These are phyloP conservation scores for Thelephora ganbajun DNA, from an alignment of 768 basidiomycete species.

Conservation along the genomic window DNA sequence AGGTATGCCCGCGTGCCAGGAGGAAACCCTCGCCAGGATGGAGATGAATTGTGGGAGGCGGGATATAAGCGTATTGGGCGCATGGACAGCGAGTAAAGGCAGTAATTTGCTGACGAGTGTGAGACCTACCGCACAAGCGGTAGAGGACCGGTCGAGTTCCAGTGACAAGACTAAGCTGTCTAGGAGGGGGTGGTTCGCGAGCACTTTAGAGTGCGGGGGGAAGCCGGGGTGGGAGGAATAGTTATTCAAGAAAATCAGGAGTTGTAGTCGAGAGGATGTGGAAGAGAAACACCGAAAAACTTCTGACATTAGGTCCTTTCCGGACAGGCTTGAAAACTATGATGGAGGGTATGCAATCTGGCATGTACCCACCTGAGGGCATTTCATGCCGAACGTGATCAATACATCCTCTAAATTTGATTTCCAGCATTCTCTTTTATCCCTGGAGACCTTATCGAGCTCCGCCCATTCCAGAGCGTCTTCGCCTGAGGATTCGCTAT, in stretches of 20 bases:
- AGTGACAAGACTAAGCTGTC: slow-evolving; percentile 52
- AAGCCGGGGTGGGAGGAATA: slow-evolving; percentile 46
- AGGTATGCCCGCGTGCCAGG: slow-evolving; percentile 51
- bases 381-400: slow-evolving; percentile 44
- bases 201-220: slow-evolving; percentile 24
- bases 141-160: slow-evolving; percentile 63
- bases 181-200: slow-evolving; percentile 53
- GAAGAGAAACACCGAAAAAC: slow-evolving; percentile 45
- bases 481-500: slow-evolving; percentile 57
- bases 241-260: slow-evolving; percentile 50
- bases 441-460: slow-evolving; percentile 46
- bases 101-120: slow-evolving; percentile 55
- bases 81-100: slow-evolving; percentile 59
- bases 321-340: slow-evolving; percentile 2
- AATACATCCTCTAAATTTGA: slow-evolving; percentile 65
- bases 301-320: slow-evolving; percentile 57
- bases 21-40: slow-evolving; percentile 56
- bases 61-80: slow-evolving; percentile 37
- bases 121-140: slow-evolving; percentile 48
- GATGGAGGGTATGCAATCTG: background rate
- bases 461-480: slow-evolving; percentile 68
- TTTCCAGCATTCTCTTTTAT: slow-evolving; percentile 56
- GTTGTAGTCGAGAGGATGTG: slow-evolving; percentile 53
- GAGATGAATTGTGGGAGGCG: slow-evolving; percentile 53
- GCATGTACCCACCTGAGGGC: slow-evolving; percentile 42